Conservation (phyloP, 345 rosid species). For the Euphorbia pulcherrima region DNA sequence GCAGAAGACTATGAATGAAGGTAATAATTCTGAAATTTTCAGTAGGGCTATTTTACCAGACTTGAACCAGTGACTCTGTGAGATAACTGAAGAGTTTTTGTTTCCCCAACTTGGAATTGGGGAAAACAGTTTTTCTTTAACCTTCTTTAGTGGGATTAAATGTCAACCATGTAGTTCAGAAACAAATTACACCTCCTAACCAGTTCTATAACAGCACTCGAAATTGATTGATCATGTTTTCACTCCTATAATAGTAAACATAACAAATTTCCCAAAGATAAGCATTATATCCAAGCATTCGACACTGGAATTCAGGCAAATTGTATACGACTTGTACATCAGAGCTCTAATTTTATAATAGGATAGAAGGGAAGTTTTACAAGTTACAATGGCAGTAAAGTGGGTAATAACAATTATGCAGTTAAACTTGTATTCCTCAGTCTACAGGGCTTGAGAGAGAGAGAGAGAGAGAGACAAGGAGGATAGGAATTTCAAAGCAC, state of each 20-base stretch:
- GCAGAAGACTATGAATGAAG: background rate
- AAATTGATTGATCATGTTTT: background rate
- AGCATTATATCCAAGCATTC: background rate
- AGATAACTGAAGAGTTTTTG: background rate
- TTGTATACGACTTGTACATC: no score
- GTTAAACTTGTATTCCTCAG: no score
- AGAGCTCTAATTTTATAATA: no score
- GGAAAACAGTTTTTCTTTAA: background rate
- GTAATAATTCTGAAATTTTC: background rate
- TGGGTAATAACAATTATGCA: no score
- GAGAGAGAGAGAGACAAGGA: no score
- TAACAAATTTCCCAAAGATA: background rate
- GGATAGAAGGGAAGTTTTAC: no score
- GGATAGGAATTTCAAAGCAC: no score
- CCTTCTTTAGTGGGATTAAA: background rate
- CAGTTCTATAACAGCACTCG: background rate
- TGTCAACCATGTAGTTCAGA: background rate
- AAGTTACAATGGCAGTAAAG: no score
- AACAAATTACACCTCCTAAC: background rate
- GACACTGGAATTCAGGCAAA: background rate
- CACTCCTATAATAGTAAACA: background rate
- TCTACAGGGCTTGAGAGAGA: no score
- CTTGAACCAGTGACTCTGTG: background rate
- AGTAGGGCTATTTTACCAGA: background rate
- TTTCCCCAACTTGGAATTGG: background rate